Percentiles rank a stretch among this genome's conserved stretches.
phyloP scores from a whole-genome alignment of 1,139 yeast genomes.

The Yarrowia galli region DNA sequence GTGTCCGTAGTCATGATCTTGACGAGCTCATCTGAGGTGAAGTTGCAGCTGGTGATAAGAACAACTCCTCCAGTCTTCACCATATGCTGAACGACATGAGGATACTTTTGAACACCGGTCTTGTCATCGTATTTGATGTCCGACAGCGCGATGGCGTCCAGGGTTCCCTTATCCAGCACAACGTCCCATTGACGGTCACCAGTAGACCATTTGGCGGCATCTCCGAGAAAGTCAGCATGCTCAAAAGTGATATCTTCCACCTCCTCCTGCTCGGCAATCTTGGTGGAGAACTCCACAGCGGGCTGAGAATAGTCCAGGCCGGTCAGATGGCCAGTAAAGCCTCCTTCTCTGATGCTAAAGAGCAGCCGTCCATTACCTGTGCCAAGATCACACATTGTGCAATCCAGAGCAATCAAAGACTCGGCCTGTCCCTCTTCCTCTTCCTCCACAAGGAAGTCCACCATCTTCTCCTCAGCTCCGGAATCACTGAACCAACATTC shows the following conservation, averaged over 20 bases:
- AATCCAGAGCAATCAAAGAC: constrained; percentile 43
- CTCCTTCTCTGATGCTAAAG: constrained; percentile 71
- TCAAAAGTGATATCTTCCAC: constrained; percentile 54
- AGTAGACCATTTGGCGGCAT: constrained; percentile 48
- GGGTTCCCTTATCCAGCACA: constrained; percentile 89
- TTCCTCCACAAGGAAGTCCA: constrained; percentile 63
- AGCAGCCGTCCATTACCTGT: constrained; percentile 95
- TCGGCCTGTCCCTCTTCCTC: constrained; percentile 47
- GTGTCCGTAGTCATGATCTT: constrained; percentile 58
- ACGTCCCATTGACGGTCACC: constrained; percentile 63
- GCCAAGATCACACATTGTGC: constrained; percentile 78
- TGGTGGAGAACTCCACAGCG: constrained; percentile 74
- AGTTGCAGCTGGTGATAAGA: constrained; percentile 92
- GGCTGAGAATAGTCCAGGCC: constrained; percentile 89
- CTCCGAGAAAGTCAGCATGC: constrained; percentile 56
- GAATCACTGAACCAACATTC: constrained; percentile 97
- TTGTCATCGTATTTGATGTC: constrained; percentile 58
- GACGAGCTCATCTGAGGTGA: constrained; percentile 78
- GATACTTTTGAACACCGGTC: constrained; percentile 69
- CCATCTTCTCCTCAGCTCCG: constrained; percentile 85
- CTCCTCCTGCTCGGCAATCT: constrained; percentile 59
- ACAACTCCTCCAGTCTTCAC: constrained; percentile 58
- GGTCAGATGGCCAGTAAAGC: constrained; percentile 58
- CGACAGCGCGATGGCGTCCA: constrained; percentile 94
- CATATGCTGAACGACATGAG: constrained; percentile 63